Conservation (phyloP, 75 land plant genomes). For the Adiantum capillusveneris region DNA sequence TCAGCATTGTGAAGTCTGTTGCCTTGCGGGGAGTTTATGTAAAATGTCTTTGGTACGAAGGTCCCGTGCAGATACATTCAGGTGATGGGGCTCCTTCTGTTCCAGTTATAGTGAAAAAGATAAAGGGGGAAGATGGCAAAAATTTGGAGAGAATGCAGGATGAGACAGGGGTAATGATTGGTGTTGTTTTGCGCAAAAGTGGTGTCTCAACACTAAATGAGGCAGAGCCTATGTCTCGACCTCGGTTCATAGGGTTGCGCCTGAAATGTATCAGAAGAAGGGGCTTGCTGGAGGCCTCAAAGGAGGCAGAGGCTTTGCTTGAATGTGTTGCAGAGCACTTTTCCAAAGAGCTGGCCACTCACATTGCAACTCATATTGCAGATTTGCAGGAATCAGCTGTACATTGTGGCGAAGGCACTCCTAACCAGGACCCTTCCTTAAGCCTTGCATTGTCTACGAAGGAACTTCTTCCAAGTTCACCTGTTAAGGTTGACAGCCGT, state of each 20-base stretch:
- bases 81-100: conserved; percentile 24
- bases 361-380: conserved; percentile 3
- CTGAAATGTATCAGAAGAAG: conserved; percentile 22
- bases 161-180: conserved; percentile 20
- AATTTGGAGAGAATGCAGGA: conserved; percentile 30
- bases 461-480: neutral
- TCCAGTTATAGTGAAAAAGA: conserved; percentile 19
- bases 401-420: neutral
- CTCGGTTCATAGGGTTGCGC: conserved; percentile 18
- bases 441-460: neutral
- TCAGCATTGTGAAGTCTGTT: conserved; percentile 6
- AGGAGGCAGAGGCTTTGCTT: conserved; percentile 20
- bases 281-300: conserved; percentile 23
- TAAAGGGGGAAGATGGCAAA: conserved; percentile 32
- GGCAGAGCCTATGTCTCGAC: neutral
- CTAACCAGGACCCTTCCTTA: neutral
- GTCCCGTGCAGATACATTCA: conserved; percentile 15
- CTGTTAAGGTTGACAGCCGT: neutral
- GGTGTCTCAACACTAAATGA: conserved; percentile 9
- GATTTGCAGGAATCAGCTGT: conserved; percentile 1
- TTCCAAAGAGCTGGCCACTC: conserved; percentile 8
- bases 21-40: conserved; percentile 20
- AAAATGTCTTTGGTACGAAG: conserved; percentile 30
- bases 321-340: conserved; percentile 15
- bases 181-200: conserved; percentile 18